Evolutionary conservation across 176 grass and related monocot genomes (phyloP), one percentile per base, ranked within the genome.

Genomic region (Thalia dealbata): DNA sequence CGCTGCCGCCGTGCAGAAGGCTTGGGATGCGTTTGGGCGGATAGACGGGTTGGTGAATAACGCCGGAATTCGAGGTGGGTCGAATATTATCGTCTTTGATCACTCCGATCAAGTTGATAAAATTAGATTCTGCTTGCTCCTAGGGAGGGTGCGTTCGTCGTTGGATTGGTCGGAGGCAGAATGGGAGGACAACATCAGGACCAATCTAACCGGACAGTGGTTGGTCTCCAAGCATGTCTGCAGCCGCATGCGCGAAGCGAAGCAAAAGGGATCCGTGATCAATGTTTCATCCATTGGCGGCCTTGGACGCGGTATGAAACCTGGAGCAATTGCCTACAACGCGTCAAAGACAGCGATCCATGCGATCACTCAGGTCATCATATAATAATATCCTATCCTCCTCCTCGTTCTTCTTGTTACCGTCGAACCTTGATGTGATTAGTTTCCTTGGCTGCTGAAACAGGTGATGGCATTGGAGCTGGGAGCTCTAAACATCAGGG

Each of bases 381-480:
- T 22, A 6, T 44, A 42, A 11, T 8, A 38, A 0, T 14, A 35
- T 38, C 18, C 64, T 1, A 38, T 41, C 15, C 12, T 30, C 11
- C 19, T 6, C 2, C 13, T 44, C 0, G 29, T 42, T 50, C 8
- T 5, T 11, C 13, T 10, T n/a, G n/a, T n/a, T n/a, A n/a, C n/a
- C n/a, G n/a, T n/a, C n/a, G n/a, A n/a, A n/a, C n/a, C 14, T 10
- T 52, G 3, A 10, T 27, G 24, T 23, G 15, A 25, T 28, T 0
- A 29, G 7, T 24, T 27, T 6, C 9, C 51, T 55, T 38, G 6
- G 1, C 68, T 28, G 72, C 35, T 16, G 13, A 68, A 44, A 23
- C 75, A 86, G 84, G 75, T 86, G 64, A 82, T 82, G 64, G 76
- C 80, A 21, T 14, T 82, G 80, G 84, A 86, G 75, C 72, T 82